Evolutionary conservation across 2,329 filamentous ascomycete genomes (phyloP).

Genomic region (Penicillium sclerotigenum): DNA sequence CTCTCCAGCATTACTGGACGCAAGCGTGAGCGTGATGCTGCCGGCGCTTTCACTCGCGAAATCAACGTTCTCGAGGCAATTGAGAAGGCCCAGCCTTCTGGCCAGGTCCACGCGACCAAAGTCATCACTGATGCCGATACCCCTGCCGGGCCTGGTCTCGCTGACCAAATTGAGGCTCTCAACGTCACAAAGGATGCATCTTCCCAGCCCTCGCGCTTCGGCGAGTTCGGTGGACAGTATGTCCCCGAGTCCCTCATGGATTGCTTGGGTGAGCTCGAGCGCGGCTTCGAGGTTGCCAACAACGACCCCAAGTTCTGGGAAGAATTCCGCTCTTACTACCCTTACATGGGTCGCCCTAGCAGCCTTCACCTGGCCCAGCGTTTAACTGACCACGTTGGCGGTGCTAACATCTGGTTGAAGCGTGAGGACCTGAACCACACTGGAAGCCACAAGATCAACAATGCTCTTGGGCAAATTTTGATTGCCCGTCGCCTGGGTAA

Average conservation of each 20-base stretch:
- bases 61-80: conserved; percentile 69
- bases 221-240: conserved; percentile 95
- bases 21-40: conserved; percentile 46
- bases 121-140: conserved; percentile 60
- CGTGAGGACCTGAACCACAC: conserved; percentile 97
- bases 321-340: conserved; percentile 92
- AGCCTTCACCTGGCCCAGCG: conserved; percentile 86
- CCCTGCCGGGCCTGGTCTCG: conserved; percentile 63
- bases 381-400: conserved; percentile 82
- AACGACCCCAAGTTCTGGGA: conserved; percentile 94
- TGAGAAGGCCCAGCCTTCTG: conserved; percentile 56
- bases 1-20: conserved; percentile 69
- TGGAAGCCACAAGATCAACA: conserved; percentile 99
- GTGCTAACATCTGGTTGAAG: conserved; percentile 97
- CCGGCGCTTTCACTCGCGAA: conserved; percentile 56
- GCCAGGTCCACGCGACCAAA: conserved; percentile 52
- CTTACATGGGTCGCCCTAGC: conserved; percentile 93
- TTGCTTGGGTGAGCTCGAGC: conserved; percentile 84
- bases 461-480: conserved; percentile 88
- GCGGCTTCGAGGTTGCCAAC: conserved; percentile 81
- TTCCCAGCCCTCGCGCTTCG: conserved; percentile 80
- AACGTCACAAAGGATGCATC: conserved; percentile 58
- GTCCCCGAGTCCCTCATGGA: conserved; percentile 98
- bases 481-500: conserved; percentile 84
- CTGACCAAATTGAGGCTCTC: conserved; percentile 79